phyloP scores from a whole-genome alignment of 805 yeast species.

The Phaffomyces antillensis region DNA sequence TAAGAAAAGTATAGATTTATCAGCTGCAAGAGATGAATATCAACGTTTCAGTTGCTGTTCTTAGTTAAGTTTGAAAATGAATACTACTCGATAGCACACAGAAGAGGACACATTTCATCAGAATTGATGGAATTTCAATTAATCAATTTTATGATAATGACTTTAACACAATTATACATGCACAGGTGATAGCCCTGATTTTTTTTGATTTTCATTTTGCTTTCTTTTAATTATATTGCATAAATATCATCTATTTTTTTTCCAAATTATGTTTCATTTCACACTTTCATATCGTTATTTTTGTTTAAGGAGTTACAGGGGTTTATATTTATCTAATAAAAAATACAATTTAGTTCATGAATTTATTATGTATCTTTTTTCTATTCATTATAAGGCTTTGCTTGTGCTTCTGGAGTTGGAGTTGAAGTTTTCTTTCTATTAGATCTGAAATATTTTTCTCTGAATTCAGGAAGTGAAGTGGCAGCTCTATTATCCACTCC shows the following conservation, averaged over 20 bases:
- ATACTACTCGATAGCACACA: too few species aligned
- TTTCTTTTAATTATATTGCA: not conserved
- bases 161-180: too few species aligned
- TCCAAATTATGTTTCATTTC: not conserved
- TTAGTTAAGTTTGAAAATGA: not conserved
- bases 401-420: not conserved
- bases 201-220: not conserved
- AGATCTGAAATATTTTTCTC: slow-evolving; percentile 22
- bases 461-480: slow-evolving; percentile 21
- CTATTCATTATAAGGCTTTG: not conserved
- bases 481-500: slow-evolving; percentile 38
- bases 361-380: not conserved
- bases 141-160: too few species aligned
- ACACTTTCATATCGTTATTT: not conserved
- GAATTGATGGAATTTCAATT: too few species aligned
- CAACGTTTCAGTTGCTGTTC: slow-evolving; percentile 20
- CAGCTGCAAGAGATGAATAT: slow-evolving; percentile 18
- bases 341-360: too few species aligned
- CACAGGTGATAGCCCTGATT: too few species aligned
- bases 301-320: not conserved
- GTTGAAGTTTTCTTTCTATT: slow-evolving; percentile 3
- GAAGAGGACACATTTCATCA: too few species aligned
- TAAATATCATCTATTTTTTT: not conserved
- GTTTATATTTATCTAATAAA: too few species aligned
- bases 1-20: slow-evolving; percentile 23